Base-by-base conservation (phyloP, 495 filamentous ascomycete species). In the Talaromyces liani region DNA sequence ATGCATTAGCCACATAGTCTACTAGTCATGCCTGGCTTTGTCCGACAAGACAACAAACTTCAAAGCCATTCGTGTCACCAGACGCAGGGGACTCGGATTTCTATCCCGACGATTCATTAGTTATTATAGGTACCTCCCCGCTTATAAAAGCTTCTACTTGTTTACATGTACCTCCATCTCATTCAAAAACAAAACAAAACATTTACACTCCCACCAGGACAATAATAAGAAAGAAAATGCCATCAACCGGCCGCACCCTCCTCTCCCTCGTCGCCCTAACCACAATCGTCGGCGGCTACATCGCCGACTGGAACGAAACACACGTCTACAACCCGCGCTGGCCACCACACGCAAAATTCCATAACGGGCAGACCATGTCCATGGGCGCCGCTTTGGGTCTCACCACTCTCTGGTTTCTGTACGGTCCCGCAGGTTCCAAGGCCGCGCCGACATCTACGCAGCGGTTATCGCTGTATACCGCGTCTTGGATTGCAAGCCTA, bases 271-370 rank as follows among this genome's bases (percentile, higher is more conserved):
- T 79, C 25, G 75, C 73, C 53, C 33, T 81, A 22, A 64, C 65
- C 36, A 76, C 79, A 31, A 64, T 74, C 25, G 12, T 81, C n/a
- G 80, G 77, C 22, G 64, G 75, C 8, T 76, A 70, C 39, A 20
- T 75, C 2, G 80, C 78, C 29, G 83, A 86, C 68, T 80, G 73
- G 64, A 81, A 75, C 69, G 63, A 77, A 63, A 82, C 81, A 2
- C 83, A 85, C 68, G 74, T 85, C 63, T 76, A 77, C 56, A 85
- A 86, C 65, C 78, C 81, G 14, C 72, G 74, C 57, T 85, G 83
- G 82, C 72, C 76, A 8, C 83, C 83, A 0, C 83, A 85, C 68
- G 83, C 83, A 60, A 80, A 78, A 64, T 86, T 85, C 68, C 83
- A 86, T 69, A 78, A 78, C 63, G 83, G 73, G 16, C 83, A 85